Conservation (phyloP, 1,284 basidiomycete genomes). For the Cryptococcus deneoformans region DNA sequence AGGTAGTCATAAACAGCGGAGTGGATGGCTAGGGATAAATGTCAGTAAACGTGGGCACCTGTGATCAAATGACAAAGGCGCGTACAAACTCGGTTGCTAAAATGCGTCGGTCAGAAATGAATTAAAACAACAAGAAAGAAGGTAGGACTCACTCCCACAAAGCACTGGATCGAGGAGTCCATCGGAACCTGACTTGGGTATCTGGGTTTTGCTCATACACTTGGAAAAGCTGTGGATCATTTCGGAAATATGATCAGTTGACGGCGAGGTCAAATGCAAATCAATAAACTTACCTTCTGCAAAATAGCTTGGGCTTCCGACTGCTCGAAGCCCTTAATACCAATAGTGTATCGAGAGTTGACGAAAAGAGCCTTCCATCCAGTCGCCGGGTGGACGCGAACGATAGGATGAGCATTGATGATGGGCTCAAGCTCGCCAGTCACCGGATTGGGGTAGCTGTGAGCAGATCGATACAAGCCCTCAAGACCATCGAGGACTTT, state of each 20-base stretch:
- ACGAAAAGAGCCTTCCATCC: slow-evolving; percentile 65
- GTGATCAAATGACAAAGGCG: background rate
- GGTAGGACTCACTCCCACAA: slow-evolving; percentile 15
- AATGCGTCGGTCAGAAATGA: too few relatives aligned
- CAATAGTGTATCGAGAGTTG: slow-evolving; percentile 51
- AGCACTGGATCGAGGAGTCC: slow-evolving; percentile 23
- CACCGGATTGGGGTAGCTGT: slow-evolving; percentile 28
- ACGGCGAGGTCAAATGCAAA: too few relatives aligned
- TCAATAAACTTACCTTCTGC: background rate
- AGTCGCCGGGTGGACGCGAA: slow-evolving; percentile 54
- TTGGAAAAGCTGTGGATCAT: slow-evolving; percentile 5
- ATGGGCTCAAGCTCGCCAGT: slow-evolving; percentile 58
- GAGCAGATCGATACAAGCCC: slow-evolving; percentile 36
- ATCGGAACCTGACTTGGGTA: slow-evolving; percentile 25
- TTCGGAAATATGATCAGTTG: too few relatives aligned
- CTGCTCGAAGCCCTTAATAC: slow-evolving; percentile 22
- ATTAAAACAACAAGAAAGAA: too few relatives aligned
- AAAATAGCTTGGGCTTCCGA: slow-evolving; percentile 13
- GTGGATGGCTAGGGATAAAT: slow-evolving; percentile 24
- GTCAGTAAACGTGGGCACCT: background rate
- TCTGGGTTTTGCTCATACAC: slow-evolving; percentile 25
- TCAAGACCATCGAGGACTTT: slow-evolving; percentile 30
- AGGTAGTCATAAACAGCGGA: slow-evolving; percentile 41
- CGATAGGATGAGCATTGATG: slow-evolving; percentile 62
- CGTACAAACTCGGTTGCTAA: slow-evolving; percentile 13